Evolutionary conservation across 2,329 filamentous ascomycete genomes (phyloP).

Genomic region (Paraphoma sp.): DNA sequence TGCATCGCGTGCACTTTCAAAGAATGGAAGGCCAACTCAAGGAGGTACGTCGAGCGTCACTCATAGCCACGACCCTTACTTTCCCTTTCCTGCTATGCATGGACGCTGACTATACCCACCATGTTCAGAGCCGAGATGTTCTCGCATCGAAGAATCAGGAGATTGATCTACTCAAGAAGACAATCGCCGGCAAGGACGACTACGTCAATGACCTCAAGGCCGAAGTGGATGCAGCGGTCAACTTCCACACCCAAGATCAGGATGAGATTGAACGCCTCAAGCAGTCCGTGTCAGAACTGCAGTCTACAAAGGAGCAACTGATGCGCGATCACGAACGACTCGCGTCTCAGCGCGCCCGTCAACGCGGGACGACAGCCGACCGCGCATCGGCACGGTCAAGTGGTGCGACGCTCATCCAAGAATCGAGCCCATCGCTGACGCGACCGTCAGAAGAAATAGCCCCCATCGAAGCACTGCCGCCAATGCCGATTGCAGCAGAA

Average conservation of each 20-base stretch:
- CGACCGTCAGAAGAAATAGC: slow-evolving; percentile 17
- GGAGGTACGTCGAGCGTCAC: slow-evolving; percentile 12
- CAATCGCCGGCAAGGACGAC: slow-evolving; percentile 21
- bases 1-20: slow-evolving; percentile 43
- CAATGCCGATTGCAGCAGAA: slow-evolving; percentile 8
- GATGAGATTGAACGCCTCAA: slow-evolving; percentile 37
- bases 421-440: slow-evolving; percentile 23
- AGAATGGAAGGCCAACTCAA: slow-evolving; percentile 41
- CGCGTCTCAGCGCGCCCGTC: slow-evolving; percentile 28
- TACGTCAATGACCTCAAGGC: slow-evolving; percentile 26
- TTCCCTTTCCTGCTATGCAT: not conserved
- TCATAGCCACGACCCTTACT: not conserved
- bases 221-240: slow-evolving; percentile 21
- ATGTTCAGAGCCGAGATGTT: slow-evolving; percentile 14
- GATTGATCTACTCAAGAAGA: slow-evolving; percentile 21
- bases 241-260: slow-evolving; percentile 25
- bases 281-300: slow-evolving; percentile 27
- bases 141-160: slow-evolving; percentile 30
- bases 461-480: slow-evolving; percentile 10
- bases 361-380: slow-evolving; percentile 27
- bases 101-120: not conserved
- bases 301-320: slow-evolving; percentile 37
- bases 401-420: slow-evolving; percentile 40
- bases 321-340: slow-evolving; percentile 42
- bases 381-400: slow-evolving; percentile 38